phyloP scores from a whole-genome alignment of 2,329 filamentous ascomycete genomes.

The Blastomyces percursus region DNA sequence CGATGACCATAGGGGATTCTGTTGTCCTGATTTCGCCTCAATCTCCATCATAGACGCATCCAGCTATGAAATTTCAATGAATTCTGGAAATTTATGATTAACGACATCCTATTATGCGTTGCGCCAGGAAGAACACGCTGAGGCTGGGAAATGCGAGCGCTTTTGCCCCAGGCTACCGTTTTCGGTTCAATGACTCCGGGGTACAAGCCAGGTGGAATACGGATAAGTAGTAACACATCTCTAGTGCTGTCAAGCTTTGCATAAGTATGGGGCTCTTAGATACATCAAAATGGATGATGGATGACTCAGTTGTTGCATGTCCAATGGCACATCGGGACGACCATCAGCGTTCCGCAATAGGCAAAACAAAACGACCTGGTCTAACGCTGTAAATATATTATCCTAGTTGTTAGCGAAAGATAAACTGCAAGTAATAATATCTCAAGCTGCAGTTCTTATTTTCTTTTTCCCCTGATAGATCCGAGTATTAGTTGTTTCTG shows the following conservation, averaged over 20 bases:
- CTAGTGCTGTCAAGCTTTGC: not conserved
- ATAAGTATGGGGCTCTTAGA: not conserved
- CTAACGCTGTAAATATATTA: not conserved
- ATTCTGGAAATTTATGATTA: not conserved
- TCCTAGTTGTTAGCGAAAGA: not conserved
- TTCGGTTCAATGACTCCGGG: not conserved
- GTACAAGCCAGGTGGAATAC: not conserved
- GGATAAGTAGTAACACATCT: not conserved
- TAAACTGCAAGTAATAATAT: not conserved
- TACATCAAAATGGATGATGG: not conserved
- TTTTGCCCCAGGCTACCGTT: not conserved
- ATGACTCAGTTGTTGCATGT: not conserved
- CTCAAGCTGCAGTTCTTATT: not conserved
- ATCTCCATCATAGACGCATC: slow-evolving; percentile 20
- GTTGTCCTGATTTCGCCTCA: slow-evolving; percentile 61
- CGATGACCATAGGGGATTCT: slow-evolving; percentile 49
- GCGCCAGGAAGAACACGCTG: not conserved
- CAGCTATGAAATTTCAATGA: not conserved
- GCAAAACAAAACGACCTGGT: not conserved
- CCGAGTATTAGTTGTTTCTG: not conserved
- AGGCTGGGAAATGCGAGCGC: not conserved
- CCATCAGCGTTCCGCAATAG: not conserved
- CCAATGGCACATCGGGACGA: not conserved
- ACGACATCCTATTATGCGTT: not conserved
- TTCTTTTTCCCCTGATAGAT: not conserved